These are phyloP conservation scores for Cucurbita maxima DNA, from an alignment of 306 rosid genomes.

Conservation along the genomic window DNA sequence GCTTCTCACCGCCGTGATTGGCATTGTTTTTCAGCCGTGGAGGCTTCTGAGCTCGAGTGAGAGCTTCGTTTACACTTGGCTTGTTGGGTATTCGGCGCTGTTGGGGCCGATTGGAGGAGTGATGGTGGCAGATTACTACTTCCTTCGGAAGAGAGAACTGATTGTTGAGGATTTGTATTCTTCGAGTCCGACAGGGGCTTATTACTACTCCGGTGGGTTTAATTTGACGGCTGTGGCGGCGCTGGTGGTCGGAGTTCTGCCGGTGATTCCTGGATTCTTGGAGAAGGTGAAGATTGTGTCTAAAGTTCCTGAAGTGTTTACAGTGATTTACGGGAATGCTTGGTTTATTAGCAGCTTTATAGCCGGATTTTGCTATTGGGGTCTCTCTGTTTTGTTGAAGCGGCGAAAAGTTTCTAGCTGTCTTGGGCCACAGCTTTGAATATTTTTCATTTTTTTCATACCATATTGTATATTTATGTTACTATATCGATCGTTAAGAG, in stretches of 20 bases:
- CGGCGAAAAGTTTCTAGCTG: slow-evolving; percentile 12
- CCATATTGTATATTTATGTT: too few relatives aligned
- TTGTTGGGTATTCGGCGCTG: slow-evolving; percentile 77
- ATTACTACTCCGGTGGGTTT: slow-evolving; percentile 48
- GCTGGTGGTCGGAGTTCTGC: slow-evolving; percentile 50
- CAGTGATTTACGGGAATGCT: slow-evolving; percentile 61
- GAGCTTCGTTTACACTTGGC: slow-evolving; percentile 84
- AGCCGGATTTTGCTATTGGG: slow-evolving; percentile 54
- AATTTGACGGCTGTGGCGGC: slow-evolving; percentile 61
- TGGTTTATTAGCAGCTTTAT: slow-evolving; percentile 81
- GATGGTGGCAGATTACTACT: slow-evolving; percentile 58
- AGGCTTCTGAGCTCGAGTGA: slow-evolving; percentile 78
- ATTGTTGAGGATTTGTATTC: slow-evolving; percentile 53
- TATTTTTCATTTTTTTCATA: too few relatives aligned
- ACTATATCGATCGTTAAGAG: too few relatives aligned
- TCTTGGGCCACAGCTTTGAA: slow-evolving; percentile 15
- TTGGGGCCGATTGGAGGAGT: slow-evolving; percentile 83
- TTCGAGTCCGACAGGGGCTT: slow-evolving; percentile 38
- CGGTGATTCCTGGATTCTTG: slow-evolving; percentile 76
- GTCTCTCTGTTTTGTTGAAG: slow-evolving; percentile 28
- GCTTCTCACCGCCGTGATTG: slow-evolving; percentile 54
- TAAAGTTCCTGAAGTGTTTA: slow-evolving; percentile 28
- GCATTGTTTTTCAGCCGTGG: slow-evolving; percentile 87
- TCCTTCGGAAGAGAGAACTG: slow-evolving; percentile 24
- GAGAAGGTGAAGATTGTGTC: slow-evolving; percentile 39